phyloP scores from a whole-genome alignment of 257 asterid species.

The Nicotiana knightiana region DNA sequence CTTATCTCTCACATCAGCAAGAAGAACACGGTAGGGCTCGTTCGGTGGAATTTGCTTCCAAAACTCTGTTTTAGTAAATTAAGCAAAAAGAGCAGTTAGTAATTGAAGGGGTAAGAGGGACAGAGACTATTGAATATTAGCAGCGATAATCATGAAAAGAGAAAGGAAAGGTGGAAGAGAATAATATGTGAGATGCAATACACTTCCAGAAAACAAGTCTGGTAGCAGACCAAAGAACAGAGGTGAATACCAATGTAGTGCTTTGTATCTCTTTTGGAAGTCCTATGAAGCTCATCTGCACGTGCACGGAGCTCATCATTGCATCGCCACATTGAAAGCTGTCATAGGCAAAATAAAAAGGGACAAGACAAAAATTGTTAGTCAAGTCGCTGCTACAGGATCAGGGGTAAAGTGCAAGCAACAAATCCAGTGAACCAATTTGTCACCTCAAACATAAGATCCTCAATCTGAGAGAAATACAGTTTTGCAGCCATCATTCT shows the following conservation, averaged over 20 bases:
- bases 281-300: slow-evolving; percentile 63
- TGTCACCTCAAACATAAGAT: slow-evolving; percentile 93
- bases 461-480: slow-evolving; percentile 87
- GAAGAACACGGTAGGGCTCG: slow-evolving; percentile 93
- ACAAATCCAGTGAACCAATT: neutral
- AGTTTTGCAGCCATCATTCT: slow-evolving; percentile 97
- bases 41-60: slow-evolving; percentile 88
- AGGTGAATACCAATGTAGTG: slow-evolving; percentile 62
- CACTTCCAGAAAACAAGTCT: neutral
- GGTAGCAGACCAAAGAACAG: neutral
- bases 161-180: neutral
- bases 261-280: slow-evolving; percentile 72
- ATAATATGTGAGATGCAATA: neutral
- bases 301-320: slow-evolving; percentile 74
- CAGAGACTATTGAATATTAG: neutral
- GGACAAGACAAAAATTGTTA: neutral
- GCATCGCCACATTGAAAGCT: slow-evolving; percentile 99
- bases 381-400: neutral
- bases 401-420: neutral
- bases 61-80: slow-evolving; percentile 48
- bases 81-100: slow-evolving; percentile 1
- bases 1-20: slow-evolving; percentile 92
- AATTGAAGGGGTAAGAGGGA: neutral
- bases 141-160: neutral
- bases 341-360: slow-evolving; percentile 12